Conservation (phyloP, 345 rosid species). For the Camelina sativa region DNA sequence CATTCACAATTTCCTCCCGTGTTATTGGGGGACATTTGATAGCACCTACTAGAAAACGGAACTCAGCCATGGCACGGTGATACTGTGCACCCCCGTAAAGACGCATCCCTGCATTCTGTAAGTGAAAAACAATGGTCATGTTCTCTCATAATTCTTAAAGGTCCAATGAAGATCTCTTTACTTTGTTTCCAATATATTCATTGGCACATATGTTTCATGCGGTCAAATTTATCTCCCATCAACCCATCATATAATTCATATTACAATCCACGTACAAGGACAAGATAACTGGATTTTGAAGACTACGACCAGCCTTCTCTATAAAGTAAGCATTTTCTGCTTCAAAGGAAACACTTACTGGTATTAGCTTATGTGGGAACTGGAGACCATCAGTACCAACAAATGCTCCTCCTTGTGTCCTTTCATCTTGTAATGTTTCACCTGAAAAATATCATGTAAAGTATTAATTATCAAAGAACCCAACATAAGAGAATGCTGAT, state of each 20-base stretch:
- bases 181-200: constrained; percentile 16
- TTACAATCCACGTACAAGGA: constrained; percentile 5
- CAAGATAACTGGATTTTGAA: constrained; percentile 9
- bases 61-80: constrained; percentile 97
- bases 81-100: constrained; percentile 97
- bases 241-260: not conserved
- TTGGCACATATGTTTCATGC: constrained; percentile 4
- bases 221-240: constrained; percentile 16
- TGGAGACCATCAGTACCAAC: constrained; percentile 83
- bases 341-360: constrained; percentile 54
- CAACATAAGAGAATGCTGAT: constrained; percentile 19
- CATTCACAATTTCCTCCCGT: constrained; percentile 93
- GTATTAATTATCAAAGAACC: constrained; percentile 25
- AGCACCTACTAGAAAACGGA: constrained; percentile 92
- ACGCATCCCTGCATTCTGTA: constrained; percentile 93
- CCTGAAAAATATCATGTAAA: constrained; percentile 54
- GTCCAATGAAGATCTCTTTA: constrained; percentile 10
- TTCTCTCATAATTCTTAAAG: constrained; percentile 13
- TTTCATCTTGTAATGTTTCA: constrained; percentile 87
- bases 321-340: not conserved
- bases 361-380: constrained; percentile 85
- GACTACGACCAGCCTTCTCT: constrained; percentile 17
- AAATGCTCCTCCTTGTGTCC: constrained; percentile 81
- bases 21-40: constrained; percentile 90
- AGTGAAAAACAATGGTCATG: constrained; percentile 27